These are phyloP conservation scores for Pythium scleroteichum DNA, from an alignment of 352 stramenopile genomes.

Conservation along the genomic window DNA sequence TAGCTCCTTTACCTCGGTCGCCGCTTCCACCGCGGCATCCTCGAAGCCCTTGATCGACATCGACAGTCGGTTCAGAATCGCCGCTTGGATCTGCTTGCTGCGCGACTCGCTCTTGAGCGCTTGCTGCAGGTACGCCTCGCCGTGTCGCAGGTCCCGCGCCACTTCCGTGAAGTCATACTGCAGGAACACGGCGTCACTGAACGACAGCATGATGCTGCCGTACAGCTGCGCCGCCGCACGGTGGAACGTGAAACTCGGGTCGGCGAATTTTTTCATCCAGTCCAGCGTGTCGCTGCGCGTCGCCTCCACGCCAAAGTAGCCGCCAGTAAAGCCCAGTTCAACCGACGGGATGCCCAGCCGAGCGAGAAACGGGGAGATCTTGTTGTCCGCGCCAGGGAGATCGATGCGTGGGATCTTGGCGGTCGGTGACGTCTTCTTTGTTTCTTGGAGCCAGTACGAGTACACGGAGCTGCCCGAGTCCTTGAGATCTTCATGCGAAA, in stretches of 20 bases:
- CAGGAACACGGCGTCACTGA: conserved; percentile 80
- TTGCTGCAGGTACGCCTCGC: conserved; percentile 52
- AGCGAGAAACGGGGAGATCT: conserved; percentile 71
- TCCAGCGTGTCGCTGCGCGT: conserved; percentile 63
- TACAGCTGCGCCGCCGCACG: conserved; percentile 78
- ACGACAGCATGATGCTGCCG: conserved; percentile 71
- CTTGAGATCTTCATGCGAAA: conserved; percentile 61
- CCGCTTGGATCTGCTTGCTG: conserved; percentile 1
- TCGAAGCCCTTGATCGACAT: conserved; percentile 66
- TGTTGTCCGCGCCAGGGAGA: conserved; percentile 48
- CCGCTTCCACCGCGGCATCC: conserved; percentile 47
- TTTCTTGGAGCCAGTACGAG: conserved; percentile 63
- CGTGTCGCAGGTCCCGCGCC: conserved; percentile 64
- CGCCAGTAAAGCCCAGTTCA: conserved; percentile 70
- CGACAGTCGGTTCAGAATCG: conserved; percentile 49
- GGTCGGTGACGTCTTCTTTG: conserved; percentile 34
- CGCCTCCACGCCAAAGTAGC: conserved; percentile 62
- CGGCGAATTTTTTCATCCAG: conserved; percentile 79
- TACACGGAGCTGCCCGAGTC: conserved; percentile 68
- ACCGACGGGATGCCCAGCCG: conserved; percentile 74
- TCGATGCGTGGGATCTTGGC: conserved; percentile 57
- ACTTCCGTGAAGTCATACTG: conserved; percentile 87
- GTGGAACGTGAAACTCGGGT: conserved; percentile 74
- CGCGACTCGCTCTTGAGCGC: conserved; percentile 41
- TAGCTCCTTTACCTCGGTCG: conserved; percentile 62